These are phyloP conservation scores for Fagus sylvatica DNA, from an alignment of 306 rosid genomes.

Conservation along the genomic window DNA sequence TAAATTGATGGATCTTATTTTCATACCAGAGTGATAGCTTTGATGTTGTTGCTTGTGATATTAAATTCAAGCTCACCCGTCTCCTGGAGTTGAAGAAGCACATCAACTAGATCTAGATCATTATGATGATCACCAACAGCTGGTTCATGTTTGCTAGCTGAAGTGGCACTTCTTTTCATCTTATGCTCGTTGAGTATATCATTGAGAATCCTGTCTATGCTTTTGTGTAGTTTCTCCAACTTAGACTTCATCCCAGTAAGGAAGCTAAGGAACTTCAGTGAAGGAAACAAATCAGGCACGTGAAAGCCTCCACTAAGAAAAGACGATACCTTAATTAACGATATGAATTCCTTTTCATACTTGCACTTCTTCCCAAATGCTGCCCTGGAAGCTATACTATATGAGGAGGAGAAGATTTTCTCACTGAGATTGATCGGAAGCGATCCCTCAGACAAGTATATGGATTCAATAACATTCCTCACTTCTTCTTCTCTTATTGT, in stretches of 20 bases:
- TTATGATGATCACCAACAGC: background rate
- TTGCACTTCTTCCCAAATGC: background rate
- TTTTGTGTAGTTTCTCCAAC: background rate
- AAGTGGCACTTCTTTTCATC: background rate
- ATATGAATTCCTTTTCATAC: background rate
- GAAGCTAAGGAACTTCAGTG: too few species aligned
- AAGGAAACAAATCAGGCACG: background rate
- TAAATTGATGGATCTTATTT: too few species aligned
- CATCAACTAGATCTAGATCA: background rate
- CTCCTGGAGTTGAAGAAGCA: background rate
- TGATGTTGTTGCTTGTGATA: too few species aligned
- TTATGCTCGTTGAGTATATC: background rate
- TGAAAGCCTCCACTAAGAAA: background rate
- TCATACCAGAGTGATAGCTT: too few species aligned
- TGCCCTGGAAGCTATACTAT: background rate
- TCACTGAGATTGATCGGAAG: background rate
- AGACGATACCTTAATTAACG: background rate
- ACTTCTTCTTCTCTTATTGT: slow-evolving; percentile 13
- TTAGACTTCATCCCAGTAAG: background rate
- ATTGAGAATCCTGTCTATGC: background rate
- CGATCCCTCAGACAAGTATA: background rate
- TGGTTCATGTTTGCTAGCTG: background rate
- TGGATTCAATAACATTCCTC: background rate
- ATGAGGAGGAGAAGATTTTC: background rate
- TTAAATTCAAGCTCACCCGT: too few species aligned